Conservation (phyloP, 1,139 yeast genomes). For the Yarrowia galli region DNA sequence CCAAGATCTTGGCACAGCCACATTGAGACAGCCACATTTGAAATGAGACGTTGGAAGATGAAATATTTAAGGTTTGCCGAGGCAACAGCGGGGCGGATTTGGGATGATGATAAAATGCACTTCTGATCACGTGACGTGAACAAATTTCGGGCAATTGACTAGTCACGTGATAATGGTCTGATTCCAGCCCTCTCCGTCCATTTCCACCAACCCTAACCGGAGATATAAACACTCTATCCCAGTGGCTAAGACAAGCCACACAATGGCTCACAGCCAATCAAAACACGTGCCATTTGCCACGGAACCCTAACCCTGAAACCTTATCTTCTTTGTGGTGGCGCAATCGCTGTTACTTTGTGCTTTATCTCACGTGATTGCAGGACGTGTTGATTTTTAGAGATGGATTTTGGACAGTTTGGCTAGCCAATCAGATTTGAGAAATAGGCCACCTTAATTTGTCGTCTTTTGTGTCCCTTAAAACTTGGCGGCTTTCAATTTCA, state of each 20-base stretch:
- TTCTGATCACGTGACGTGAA: not conserved
- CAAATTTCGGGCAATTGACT: not conserved
- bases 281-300: not conserved
- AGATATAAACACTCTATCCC: too few relatives aligned
- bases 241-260: conserved; percentile 29
- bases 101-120: not conserved
- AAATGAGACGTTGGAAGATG: not conserved
- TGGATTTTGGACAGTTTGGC: not conserved
- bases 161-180: not conserved
- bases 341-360: conserved; percentile 24
- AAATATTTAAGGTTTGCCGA: not conserved
- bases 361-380: conserved; percentile 18
- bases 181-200: not conserved
- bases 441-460: too few relatives aligned
- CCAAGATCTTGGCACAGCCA: conserved; percentile 1
- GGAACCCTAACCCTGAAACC: conserved; percentile 6
- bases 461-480: too few relatives aligned
- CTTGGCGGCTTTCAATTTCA: not conserved
- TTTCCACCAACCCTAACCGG: not conserved
- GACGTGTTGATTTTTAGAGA: not conserved
- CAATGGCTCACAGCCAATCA: not conserved
- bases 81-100: too few relatives aligned
- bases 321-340: conserved; percentile 4
- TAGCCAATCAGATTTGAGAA: too few relatives aligned
- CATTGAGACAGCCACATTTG: too few relatives aligned